phyloP scores from a whole-genome alignment of 805 yeast genomes.

The Starmerella davenportii region DNA sequence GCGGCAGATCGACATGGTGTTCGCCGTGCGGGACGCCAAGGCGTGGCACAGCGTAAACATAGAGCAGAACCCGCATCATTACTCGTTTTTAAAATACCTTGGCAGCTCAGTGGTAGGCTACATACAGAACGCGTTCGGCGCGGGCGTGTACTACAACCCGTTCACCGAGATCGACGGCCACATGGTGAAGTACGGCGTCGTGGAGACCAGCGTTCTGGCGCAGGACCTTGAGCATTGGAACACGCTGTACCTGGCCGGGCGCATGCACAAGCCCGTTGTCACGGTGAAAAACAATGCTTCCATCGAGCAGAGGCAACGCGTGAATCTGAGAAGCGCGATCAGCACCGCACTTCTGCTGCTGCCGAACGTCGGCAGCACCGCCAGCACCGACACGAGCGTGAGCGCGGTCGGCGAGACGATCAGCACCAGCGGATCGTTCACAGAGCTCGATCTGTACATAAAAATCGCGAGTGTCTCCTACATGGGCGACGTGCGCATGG shows the following conservation, averaged over 20 bases:
- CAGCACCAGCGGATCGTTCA: slow-evolving; percentile 21
- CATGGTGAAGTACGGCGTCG: slow-evolving; percentile 71
- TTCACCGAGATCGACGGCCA: slow-evolving; percentile 46
- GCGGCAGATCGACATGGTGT: slow-evolving; percentile 67
- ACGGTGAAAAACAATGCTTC: slow-evolving; percentile 33
- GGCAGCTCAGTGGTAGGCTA: slow-evolving; percentile 42
- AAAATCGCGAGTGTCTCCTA: slow-evolving; percentile 69
- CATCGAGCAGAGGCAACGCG: slow-evolving; percentile 23
- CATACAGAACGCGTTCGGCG: slow-evolving; percentile 48
- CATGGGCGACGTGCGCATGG: slow-evolving; percentile 76
- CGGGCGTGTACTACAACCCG: slow-evolving; percentile 90
- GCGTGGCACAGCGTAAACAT: slow-evolving; percentile 66
- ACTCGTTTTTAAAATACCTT: slow-evolving; percentile 44
- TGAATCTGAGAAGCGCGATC: slow-evolving; percentile 61
- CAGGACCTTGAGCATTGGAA: slow-evolving; percentile 72
- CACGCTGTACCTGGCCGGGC: slow-evolving; percentile 72
- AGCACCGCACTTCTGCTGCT: slow-evolving; percentile 44
- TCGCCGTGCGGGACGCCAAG: slow-evolving; percentile 56
- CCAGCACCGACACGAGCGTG: neutral
- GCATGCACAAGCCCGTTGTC: slow-evolving; percentile 86
- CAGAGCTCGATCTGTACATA: slow-evolving; percentile 50
- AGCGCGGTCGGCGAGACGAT: neutral
- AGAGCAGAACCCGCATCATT: slow-evolving; percentile 51
- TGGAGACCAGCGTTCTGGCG: slow-evolving; percentile 40
- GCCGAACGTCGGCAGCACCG: slow-evolving; percentile 18